A percentile compares a stretch with the other conserved stretches of the same genome.
Evolutionary conservation across 1,139 yeast genomes (phyloP).

Genomic region (Geotrichum fermentans): DNA sequence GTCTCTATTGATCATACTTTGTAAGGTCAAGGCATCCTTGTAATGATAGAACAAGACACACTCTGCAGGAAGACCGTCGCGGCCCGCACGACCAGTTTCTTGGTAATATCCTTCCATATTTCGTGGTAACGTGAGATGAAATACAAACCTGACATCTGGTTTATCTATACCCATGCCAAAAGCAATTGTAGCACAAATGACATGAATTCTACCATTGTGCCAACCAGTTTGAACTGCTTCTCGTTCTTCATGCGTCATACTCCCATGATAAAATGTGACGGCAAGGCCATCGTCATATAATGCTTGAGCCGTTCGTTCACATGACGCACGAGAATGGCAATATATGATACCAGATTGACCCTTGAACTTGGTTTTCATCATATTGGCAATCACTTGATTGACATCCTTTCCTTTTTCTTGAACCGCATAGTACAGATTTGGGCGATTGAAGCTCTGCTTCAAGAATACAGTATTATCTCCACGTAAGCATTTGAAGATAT

Average conservation of each 20-base stretch:
- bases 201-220: constrained; percentile 68
- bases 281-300: constrained; percentile 57
- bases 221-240: constrained; percentile 65
- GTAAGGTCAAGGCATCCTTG: constrained; percentile 53
- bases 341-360: constrained; percentile 83
- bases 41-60: constrained; percentile 79
- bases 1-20: constrained; percentile 69
- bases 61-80: constrained; percentile 79
- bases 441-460: constrained; percentile 77
- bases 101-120: constrained; percentile 94
- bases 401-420: constrained; percentile 54
- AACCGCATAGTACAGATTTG: constrained; percentile 78
- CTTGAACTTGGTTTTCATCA: constrained; percentile 49
- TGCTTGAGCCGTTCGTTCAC: constrained; percentile 73
- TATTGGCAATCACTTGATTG: constrained; percentile 54
- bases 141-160: constrained; percentile 87
- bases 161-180: constrained; percentile 99
- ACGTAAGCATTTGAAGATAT: constrained; percentile 49
- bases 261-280: constrained; percentile 86
- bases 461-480: constrained; percentile 47
- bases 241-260: constrained; percentile 77
- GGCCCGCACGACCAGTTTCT: constrained; percentile 98
- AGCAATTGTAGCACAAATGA: constrained; percentile 94
- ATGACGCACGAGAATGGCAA: constrained; percentile 83
- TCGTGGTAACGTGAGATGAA: constrained; percentile 84